A percentile compares a stretch with the other conserved stretches of the same genome.
Conservation (phyloP, 2,329 filamentous ascomycete genomes). For the Blumeria graminis region DNA sequence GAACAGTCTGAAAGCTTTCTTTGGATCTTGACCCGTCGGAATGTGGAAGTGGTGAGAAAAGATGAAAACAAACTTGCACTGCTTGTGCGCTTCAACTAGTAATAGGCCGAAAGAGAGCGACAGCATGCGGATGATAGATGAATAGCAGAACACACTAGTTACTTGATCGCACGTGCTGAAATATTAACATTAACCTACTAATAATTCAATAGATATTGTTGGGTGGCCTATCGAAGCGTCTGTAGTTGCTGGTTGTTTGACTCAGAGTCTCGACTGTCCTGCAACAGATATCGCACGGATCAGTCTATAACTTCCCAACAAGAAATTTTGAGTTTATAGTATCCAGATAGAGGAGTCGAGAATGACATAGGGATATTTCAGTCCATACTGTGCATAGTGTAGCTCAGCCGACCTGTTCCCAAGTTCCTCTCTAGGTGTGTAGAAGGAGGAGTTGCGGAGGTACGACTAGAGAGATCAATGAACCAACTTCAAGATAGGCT, state of each 20-base stretch:
- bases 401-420: constrained; percentile 5
- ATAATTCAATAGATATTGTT: constrained; percentile 12
- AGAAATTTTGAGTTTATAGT: background rate
- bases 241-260: constrained; percentile 11
- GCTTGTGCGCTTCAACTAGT: constrained; percentile 9
- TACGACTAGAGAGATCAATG: constrained; percentile 5
- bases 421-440: constrained; percentile 6
- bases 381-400: constrained; percentile 9
- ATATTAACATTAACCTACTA: constrained; percentile 13
- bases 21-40: constrained; percentile 10
- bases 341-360: background rate
- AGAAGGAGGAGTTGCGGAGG: constrained; percentile 8
- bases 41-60: constrained; percentile 8
- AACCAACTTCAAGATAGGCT: background rate
- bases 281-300: constrained; percentile 5
- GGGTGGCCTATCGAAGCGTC: constrained; percentile 16
- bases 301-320: background rate
- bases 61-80: constrained; percentile 1
- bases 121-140: constrained; percentile 3
- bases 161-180: constrained; percentile 15
- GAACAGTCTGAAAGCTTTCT: constrained; percentile 6
- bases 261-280: constrained; percentile 10
- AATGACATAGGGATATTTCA: constrained; percentile 3
- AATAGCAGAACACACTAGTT: constrained; percentile 5
- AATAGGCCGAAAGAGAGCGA: constrained; percentile 5